Conservation (phyloP, 805 yeast species). For the Suhomyces kilbournensis region DNA sequence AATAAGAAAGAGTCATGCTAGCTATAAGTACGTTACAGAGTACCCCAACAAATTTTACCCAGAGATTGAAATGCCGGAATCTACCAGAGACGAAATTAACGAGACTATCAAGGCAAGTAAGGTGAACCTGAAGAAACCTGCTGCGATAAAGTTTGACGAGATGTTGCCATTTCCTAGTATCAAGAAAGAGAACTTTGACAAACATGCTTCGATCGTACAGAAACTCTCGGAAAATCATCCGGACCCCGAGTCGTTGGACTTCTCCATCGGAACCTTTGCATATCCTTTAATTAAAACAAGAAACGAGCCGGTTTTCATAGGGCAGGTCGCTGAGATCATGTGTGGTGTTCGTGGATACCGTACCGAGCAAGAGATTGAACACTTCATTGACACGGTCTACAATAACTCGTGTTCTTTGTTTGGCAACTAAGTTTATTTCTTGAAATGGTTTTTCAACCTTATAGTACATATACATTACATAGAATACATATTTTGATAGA, state of each 20-base stretch:
- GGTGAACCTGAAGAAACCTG: background rate
- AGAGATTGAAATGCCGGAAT: slow-evolving; percentile 8
- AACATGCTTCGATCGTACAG: slow-evolving; percentile 22
- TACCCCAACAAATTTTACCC: slow-evolving; percentile 62
- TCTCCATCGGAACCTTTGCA: slow-evolving; percentile 23
- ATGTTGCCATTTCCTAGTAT: slow-evolving; percentile 59
- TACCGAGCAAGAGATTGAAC: slow-evolving; percentile 25
- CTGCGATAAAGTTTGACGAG: slow-evolving; percentile 37
- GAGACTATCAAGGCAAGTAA: background rate
- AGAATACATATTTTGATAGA: background rate
- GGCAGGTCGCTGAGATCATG: slow-evolving; percentile 64
- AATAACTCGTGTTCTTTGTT: slow-evolving; percentile 35
- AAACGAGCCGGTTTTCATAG: slow-evolving; percentile 89
- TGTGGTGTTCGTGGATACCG: slow-evolving; percentile 28
- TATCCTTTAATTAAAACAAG: slow-evolving; percentile 70
- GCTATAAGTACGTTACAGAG: slow-evolving; percentile 53
- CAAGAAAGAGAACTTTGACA: slow-evolving; percentile 59
- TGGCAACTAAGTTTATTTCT: slow-evolving; percentile 3
- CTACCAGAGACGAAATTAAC: slow-evolving; percentile 1
- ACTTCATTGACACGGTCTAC: slow-evolving; percentile 35
- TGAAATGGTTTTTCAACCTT: background rate
- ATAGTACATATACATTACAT: slow-evolving; percentile 2
- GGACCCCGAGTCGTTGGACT: slow-evolving; percentile 9
- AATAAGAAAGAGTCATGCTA: slow-evolving; percentile 76
- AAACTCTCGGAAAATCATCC: slow-evolving; percentile 6